Percentiles rank a stretch among this genome's conserved stretches.
Evolutionary conservation across 2,329 filamentous ascomycete genomes (phyloP).

Genomic region (Hypoxylon sp.): DNA sequence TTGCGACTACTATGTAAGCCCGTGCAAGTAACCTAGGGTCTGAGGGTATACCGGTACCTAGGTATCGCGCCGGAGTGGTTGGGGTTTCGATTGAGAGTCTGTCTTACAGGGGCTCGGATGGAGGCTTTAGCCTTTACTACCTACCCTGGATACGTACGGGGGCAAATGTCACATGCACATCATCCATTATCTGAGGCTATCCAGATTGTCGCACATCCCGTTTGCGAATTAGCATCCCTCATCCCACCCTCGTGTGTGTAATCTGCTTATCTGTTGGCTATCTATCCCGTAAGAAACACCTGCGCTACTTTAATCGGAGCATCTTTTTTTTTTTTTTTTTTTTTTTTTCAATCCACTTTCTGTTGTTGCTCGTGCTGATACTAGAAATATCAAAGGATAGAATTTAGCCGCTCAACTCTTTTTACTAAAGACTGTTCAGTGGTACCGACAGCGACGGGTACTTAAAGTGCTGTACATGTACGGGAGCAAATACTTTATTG

Average conservation of each 20-base stretch:
- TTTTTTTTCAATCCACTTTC: slow-evolving; percentile 1
- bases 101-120: slow-evolving; percentile 15
- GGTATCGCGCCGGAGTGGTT: slow-evolving; percentile 21
- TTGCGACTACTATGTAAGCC: slow-evolving; percentile 13
- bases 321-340: too few species aligned
- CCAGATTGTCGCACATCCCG: slow-evolving; percentile 20
- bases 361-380: neutral
- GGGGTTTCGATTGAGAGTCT: slow-evolving; percentile 14
- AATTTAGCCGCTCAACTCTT: neutral
- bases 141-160: too few species aligned
- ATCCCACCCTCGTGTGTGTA: slow-evolving; percentile 40
- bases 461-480: slow-evolving; percentile 10
- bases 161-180: slow-evolving; percentile 32
- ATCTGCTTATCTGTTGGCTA: slow-evolving; percentile 40
- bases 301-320: slow-evolving; percentile 4
- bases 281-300: slow-evolving; percentile 15
- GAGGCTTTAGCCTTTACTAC: slow-evolving; percentile 17
- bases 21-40: too few species aligned
- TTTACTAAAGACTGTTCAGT: neutral
- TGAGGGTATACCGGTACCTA: slow-evolving; percentile 15
- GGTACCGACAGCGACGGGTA: neutral
- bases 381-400: neutral
- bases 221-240: slow-evolving; percentile 39
- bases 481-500: neutral
- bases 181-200: slow-evolving; percentile 32